Evolutionary conservation across 106 monocot genomes (phyloP), one percentile per base, ranked within the genome.

Genomic region (Acorus calamus): DNA sequence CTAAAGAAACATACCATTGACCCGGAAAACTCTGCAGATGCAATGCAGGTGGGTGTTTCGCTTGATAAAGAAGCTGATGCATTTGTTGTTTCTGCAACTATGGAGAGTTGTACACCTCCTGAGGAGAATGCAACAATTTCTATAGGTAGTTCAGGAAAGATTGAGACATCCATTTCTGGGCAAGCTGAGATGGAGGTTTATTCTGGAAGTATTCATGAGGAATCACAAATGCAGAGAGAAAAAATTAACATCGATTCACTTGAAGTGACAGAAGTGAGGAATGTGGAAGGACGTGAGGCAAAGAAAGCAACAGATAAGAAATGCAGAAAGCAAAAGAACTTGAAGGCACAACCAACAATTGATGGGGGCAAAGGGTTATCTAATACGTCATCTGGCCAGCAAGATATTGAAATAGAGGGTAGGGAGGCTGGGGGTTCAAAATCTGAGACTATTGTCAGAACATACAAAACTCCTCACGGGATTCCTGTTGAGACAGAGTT

Each of bases 221-320:
- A 57, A 43, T 11, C 9, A 28, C 70, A 28, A 28, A 28, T 28
- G 28, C 28, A 28, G 28, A 28, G 28, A 28, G 28, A 28, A 28
- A 28, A 28, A 28, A 28, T 28, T 28, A 28, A 49, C 50, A 9
- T 7, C 54, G 76, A 84, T 10, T 14, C 49, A 55, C 5, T 59
- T 59, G 49, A 44, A 41, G 13, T 8, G 4, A 85, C 80, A 69
- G 84, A 68, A 73, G 45, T 56, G 2, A 63, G 80, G 56, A 59
- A 41, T 57, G n/a, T 43, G 49, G 82, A 84, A 57, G 55, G 50
- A 9, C 76, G 52, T 50, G 80, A 82, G 41, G 55, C 65, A 7
- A 98, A 92, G 56, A 92, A 81, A 61, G 42, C 63, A 28, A 71
- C 80, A 61, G 89, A 89, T 44, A 94, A 89, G 73, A 94, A 94